Base-by-base conservation (phyloP, 495 filamentous ascomycete species). In the Parathielavia appendiculata region DNA sequence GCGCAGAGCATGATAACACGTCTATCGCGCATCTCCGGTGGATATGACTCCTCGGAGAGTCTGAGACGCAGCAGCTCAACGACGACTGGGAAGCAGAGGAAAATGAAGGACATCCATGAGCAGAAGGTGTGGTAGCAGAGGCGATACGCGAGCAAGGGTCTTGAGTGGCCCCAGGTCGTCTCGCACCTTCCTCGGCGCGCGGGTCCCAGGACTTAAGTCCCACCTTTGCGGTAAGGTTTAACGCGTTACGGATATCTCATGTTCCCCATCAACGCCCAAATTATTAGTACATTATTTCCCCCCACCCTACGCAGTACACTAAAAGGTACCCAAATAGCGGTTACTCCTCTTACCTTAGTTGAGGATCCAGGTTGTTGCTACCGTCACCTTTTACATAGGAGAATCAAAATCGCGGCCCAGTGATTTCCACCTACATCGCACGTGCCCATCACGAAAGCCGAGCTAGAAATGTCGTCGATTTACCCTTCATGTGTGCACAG, bases 121-220 rank as follows among this genome's bases (percentile, higher is more conserved):
- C 26, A 30, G 6, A 48, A 32, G 58, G 64, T 66, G 64, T 66
- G 62, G 58, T 52, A 66, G 61, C 62, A 45, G 49, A 43, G 22
- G 17, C 62, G 62, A 43, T 49, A 54, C 23, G 53, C 8, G 16
- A 58, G 65, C 65, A 65, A 62, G 65, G 65, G 62, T 66, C 19
- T 3, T 40, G 59, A 65, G 59, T 58, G 59, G 32, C 61, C 56
- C 55, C 50, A 44, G 51, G 41, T 44, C 22, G 44, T 40, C 38
- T 40, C 17, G 14, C 46, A 47, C 35, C 4, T 26, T 34, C 47
- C 7, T 16, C 26, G 40, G 36, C 36, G 45, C 32, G 51, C 39
- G 14, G 45, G 19, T 12, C n/a, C n/a, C 19, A 2, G 8, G 45
- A 20, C 9, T 12, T 26, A 4, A 23, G 20, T 17, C 10, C 10